Evolutionary conservation across 805 yeast species (phyloP).

Genomic region (Saccharomycopsis sp.): DNA sequence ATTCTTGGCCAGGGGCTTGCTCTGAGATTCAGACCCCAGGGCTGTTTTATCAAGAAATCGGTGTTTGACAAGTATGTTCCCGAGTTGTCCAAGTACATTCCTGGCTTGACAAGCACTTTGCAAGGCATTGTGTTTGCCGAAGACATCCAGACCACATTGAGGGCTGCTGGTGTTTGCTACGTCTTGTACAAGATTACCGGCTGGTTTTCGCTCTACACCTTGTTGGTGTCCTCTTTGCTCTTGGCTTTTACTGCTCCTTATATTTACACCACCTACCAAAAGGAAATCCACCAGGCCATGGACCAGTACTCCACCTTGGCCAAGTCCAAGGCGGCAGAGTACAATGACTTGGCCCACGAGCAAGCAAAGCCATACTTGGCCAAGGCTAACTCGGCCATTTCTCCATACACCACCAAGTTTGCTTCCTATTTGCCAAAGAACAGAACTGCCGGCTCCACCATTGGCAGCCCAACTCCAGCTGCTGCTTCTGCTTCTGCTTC

Average conservation of each 20-base stretch:
- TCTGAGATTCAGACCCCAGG: constrained; percentile 57
- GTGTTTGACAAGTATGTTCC: background rate
- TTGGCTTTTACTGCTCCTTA: constrained; percentile 68
- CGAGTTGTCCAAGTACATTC: background rate
- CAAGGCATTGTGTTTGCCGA: constrained; percentile 50
- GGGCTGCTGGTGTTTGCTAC: constrained; percentile 60
- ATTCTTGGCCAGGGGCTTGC: constrained; percentile 74
- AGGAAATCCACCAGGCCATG: constrained; percentile 58
- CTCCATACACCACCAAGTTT: constrained; percentile 57
- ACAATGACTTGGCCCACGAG: constrained; percentile 36
- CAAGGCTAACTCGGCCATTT: constrained; percentile 47
- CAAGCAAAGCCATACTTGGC: constrained; percentile 52
- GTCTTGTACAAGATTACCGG: constrained; percentile 64
- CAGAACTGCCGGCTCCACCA: constrained; percentile 68
- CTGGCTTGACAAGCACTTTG: background rate
- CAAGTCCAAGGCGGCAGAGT: constrained; percentile 33
- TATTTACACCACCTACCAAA: constrained; percentile 63
- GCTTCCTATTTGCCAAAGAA: constrained; percentile 34
- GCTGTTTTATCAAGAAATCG: background rate
- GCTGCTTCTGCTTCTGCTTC: constrained; percentile 19
- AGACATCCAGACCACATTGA: constrained; percentile 63
- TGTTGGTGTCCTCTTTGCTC: constrained; percentile 49
- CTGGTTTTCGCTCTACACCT: constrained; percentile 62
- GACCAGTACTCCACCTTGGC: constrained; percentile 36
- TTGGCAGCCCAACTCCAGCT: constrained; percentile 29